Base-by-base conservation (phyloP, 108 stramenopile genomes). In the Nitzschia putrida region DNA sequence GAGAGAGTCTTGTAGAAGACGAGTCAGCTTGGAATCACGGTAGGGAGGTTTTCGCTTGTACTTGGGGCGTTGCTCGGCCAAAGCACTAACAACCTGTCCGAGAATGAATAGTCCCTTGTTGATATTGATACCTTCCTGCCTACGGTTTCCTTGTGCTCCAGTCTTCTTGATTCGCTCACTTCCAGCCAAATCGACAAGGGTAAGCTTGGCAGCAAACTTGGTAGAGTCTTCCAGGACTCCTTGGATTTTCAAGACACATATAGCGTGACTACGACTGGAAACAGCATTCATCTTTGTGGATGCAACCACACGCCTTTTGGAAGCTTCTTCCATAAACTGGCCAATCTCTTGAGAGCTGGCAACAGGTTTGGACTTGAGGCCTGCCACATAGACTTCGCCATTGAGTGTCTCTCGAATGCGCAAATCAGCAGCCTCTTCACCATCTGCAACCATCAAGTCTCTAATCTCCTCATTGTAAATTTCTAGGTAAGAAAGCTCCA, bases 381-480 rank as follows among this genome's bases (percentile, higher is more conserved):
- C 88, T 12, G 57, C 69, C 1, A 94, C 86, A 21, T 86, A 79
- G 8, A 92, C 86, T 42, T 86, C 89, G 39, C 86, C 88, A 42
- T 76, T 77, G 22, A 82, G 53, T 8, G 76, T 82, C 73, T 82
- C 81, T 47, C 81, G 71, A 53, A 82, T 69, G 53, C 67, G 50
- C 22, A 82, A 41, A 54, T 95, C 95, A 7, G 24, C 29, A 10
- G 75, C 74, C 8, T 77, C 66, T 39, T 25, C 25, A 60, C 87
- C 61, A 11, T 68, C 61, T 73, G 71, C 91, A 43, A 79, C 80
- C 42, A 99, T 76, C 12, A 99, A 80, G 57, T 99, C 98, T 14
- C 95, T 78, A 65, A 98, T 95, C 57, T 99, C 96, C 71, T 99
- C 98, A 71, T 98, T 98, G 80, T 99, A 99, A 60, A 99, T 99